A percentile compares a stretch with the other conserved stretches of the same genome.
phyloP scores from a whole-genome alignment of 1,284 basidiomycete genomes.

The Pseudozyma sp. region DNA sequence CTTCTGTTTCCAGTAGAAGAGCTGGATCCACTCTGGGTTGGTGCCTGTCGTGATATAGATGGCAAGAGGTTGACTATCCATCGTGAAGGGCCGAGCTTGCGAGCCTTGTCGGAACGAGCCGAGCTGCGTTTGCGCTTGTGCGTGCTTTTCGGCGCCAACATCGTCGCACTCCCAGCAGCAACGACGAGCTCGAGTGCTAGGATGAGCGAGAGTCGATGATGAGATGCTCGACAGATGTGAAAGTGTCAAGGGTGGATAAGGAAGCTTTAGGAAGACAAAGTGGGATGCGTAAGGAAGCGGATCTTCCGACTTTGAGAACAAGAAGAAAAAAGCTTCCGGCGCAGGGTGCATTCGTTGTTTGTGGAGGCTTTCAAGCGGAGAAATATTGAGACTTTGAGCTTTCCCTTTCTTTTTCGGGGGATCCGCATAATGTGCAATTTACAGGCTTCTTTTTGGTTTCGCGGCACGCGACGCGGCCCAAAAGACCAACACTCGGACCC shows the following conservation, averaged over 20 bases:
- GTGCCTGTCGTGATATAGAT: not conserved
- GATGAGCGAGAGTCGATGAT: not conserved
- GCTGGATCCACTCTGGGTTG: not conserved
- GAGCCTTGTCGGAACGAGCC: conserved; percentile 53
- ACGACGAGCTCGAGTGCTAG: not conserved
- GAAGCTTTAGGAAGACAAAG: not conserved
- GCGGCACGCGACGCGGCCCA: not conserved
- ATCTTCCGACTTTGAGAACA: not conserved
- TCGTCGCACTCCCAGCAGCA: not conserved
- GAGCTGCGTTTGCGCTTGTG: conserved; percentile 66
- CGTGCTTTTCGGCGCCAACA: conserved; percentile 56
- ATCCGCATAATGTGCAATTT: not conserved
- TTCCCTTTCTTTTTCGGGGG: not conserved
- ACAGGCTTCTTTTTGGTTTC: not conserved
- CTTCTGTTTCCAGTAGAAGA: conserved; percentile 1
- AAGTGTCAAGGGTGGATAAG: not conserved
- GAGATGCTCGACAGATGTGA: not conserved
- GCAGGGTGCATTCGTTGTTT: not conserved
- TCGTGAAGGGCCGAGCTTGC: conserved; percentile 33
- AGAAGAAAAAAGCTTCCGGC: not conserved
- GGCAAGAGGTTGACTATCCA: conserved; percentile 45
- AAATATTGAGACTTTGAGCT: not conserved
- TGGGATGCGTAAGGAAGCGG: not conserved
- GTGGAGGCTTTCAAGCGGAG: not conserved
- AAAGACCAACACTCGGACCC: conserved; percentile 22